These are phyloP conservation scores for Corrigiola litoralis DNA, from an alignment of 179 eudicot species.

Conservation along the genomic window DNA sequence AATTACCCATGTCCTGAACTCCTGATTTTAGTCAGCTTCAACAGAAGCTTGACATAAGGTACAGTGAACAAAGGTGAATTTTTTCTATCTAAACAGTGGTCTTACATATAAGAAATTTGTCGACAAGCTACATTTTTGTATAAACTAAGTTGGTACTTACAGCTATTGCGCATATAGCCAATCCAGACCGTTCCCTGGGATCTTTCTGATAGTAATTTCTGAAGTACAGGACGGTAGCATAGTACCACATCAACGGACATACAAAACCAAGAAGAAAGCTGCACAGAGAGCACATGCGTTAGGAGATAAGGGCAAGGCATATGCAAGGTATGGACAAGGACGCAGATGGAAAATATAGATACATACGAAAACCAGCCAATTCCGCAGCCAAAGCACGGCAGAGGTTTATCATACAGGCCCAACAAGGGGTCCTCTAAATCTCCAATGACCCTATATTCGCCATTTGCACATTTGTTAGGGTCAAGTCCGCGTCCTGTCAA, in stretches of 20 bases:
- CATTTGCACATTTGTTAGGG: conserved; percentile 24
- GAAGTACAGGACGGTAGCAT: conserved; percentile 43
- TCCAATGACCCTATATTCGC: conserved; percentile 24
- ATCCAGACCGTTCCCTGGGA: conserved; percentile 49
- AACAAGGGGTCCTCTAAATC: conserved; percentile 38
- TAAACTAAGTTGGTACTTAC: conserved; percentile 28
- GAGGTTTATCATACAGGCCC: conserved; percentile 47
- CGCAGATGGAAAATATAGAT: background rate
- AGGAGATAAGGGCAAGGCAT: background rate
- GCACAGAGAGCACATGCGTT: conserved; percentile 12
- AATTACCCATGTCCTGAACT: background rate
- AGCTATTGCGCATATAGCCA: conserved; percentile 40
- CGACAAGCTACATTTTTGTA: too few relatives aligned
- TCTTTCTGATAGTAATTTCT: conserved; percentile 36
- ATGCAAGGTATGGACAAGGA: background rate
- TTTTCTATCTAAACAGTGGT: background rate
- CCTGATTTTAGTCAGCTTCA: too few relatives aligned
- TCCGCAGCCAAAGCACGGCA: conserved; percentile 47
- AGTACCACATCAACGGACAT: conserved; percentile 43
- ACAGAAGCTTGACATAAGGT: background rate
- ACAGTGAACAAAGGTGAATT: background rate
- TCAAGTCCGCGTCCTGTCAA: conserved; percentile 23
- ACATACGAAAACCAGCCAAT: conserved; percentile 56
- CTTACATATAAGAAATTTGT: too few relatives aligned
- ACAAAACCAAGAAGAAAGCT: conserved; percentile 42